Evolutionary conservation across 2,329 filamentous ascomycete species (phyloP).

Genomic region (Exophiala sideris): DNA sequence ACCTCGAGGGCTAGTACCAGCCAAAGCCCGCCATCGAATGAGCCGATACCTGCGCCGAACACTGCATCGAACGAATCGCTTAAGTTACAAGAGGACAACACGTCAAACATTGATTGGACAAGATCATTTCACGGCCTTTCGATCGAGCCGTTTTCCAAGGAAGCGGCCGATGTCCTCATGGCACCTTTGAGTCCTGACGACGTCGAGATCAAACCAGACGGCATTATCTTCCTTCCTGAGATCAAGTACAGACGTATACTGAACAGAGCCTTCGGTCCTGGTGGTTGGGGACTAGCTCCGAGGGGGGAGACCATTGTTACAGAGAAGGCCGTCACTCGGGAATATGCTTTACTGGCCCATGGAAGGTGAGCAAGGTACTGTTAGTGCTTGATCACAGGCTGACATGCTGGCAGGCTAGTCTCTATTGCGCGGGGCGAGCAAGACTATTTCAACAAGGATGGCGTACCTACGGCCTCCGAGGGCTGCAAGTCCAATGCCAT

Average conservation of each 20-base stretch:
- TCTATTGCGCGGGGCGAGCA: slow-evolving; percentile 92
- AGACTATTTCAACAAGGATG: slow-evolving; percentile 84
- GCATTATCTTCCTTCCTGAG: slow-evolving; percentile 92
- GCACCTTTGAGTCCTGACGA: slow-evolving; percentile 66
- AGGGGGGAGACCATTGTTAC: slow-evolving; percentile 80
- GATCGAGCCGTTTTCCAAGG: slow-evolving; percentile 64
- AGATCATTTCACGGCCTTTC: slow-evolving; percentile 79
- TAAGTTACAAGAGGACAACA: slow-evolving; percentile 45
- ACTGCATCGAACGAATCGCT: slow-evolving; percentile 41
- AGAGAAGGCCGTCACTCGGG: slow-evolving; percentile 75
- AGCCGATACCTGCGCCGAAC: slow-evolving; percentile 9
- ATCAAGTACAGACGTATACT: slow-evolving; percentile 95
- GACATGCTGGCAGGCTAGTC: slow-evolving; percentile 63
- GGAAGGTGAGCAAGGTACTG: slow-evolving; percentile 63
- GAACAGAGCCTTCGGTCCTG: slow-evolving; percentile 88
- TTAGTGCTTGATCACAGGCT: not conserved
- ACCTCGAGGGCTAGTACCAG: slow-evolving; percentile 4
- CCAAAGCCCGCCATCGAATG: slow-evolving; percentile 13
- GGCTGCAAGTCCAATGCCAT: slow-evolving; percentile 97
- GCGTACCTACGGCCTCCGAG: slow-evolving; percentile 89
- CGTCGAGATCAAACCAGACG: slow-evolving; percentile 96
- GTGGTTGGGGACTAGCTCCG: slow-evolving; percentile 91
- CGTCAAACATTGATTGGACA: slow-evolving; percentile 69
- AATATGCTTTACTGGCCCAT: slow-evolving; percentile 86
- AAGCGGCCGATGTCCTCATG: slow-evolving; percentile 66